Evolutionary conservation across 2,329 filamentous ascomycete species (phyloP), one percentile per base, ranked within the genome.

Genomic region (Ophiosphaerella korrae): DNA sequence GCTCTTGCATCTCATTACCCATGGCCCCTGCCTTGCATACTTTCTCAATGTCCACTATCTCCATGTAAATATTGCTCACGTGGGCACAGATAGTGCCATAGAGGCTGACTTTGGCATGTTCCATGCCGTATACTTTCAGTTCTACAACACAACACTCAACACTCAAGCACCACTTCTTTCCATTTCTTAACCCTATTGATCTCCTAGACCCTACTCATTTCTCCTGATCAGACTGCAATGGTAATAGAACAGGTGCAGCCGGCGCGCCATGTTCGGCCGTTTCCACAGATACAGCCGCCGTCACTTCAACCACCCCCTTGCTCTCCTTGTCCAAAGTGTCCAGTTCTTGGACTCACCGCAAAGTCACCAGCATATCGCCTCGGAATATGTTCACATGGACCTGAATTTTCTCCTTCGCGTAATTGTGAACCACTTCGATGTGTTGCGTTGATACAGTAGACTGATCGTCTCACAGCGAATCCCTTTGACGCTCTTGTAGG

Each of bases 401-500:
- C 48, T 9, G 51, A 60, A 1, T 64, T 68, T 31, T 48, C 55
- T 34, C 62, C 60, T 39, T 66, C 58, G 35, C 53, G 65, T 68
- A 51, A 45, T 57, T 50, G 31, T 3, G 5, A 16, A 7, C 18
- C 31, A n/a, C 7, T 8, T 24, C 1, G 3, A 32, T 18, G n/a
- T 11, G 3, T 4, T 3, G 37, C 8, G 3, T 7, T 9, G 7
- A 42, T 14, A 12, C 14, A 24, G 9, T 13, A 47, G 11, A 23
- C 42, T 42, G 11, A 45, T 23, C 21, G n/a, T 14, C 16, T 31
- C 23, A 24, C 31, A 72, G 68, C 50, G n/a, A 71, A 70, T 32
- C 65, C 54, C 5, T 69, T 71, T 50, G 64, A 63, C 36, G 41
- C 68, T 24, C 55, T 70, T 16, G 62, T 62, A 11, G 60, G 63